Evolutionary conservation across 345 rosid genomes (phyloP), one percentile per base, ranked within the genome.

Genomic region (Moricandia arvensis): DNA sequence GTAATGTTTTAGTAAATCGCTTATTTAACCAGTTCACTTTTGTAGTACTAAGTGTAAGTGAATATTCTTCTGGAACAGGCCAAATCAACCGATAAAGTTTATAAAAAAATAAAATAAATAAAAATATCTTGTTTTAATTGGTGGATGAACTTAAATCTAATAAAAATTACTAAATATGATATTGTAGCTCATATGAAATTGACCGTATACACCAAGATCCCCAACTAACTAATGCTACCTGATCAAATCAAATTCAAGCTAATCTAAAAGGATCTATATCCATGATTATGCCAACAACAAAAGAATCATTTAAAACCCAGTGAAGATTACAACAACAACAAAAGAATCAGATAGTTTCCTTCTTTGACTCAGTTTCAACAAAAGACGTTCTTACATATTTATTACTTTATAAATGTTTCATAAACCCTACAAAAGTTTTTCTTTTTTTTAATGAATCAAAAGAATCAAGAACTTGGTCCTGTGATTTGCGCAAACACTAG

Each of bases 401-500:
- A 16, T 16, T 26, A 49, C 4, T 17, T 43, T 49, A 57, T 67
- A 65, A 18, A 6, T 41, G 63, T 10, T 69, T 72, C 15, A 47
- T 60, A 35, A 51, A 49, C 60, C 64, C 38, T 72, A 66, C 74
- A 49, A 59, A 72, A 59, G 63, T 59, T 24, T 49, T 30, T 59
- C 4, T 27, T 21, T 1, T 38, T 47, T 47, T n/a, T 45, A 7
- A 54, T 24, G 70, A 73, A 63, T 68, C 38, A 68, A 73, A 67
- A 78, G 33, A 73, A 72, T 78, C 59, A 78, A 61, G 66, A 67
- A 78, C 66, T 67, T 41, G 41, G 58, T 62, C 78, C 45, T 16
- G 62, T 73, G 54, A 86, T 84, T 74, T 88, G 87, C 43, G 81
- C 82, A 34, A 87, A 61, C 47, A 86, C 81, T 38, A 80, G 86